phyloP scores from a whole-genome alignment of 2,329 filamentous ascomycete genomes.

The Nigrospora osmanthi region DNA sequence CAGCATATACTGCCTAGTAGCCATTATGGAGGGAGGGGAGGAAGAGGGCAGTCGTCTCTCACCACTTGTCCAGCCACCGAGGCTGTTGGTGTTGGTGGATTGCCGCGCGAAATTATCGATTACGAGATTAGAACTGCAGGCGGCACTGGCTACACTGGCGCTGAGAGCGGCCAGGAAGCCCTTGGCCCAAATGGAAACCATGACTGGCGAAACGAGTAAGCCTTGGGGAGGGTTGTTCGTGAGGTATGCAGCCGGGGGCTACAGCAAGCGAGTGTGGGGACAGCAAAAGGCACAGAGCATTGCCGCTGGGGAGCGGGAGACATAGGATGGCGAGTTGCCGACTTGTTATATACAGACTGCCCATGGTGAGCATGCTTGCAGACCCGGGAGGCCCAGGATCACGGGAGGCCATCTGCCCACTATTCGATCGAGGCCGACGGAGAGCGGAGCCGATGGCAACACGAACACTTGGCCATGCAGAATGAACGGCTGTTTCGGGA shows the following conservation, averaged over 20 bases:
- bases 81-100: slow-evolving; percentile 21
- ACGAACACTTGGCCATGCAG: slow-evolving; percentile 1
- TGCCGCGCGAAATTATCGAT: slow-evolving; percentile 9
- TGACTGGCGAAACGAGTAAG: not conserved
- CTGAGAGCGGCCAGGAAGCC: slow-evolving; percentile 1
- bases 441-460: not conserved
- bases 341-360: no score
- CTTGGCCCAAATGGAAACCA: not conserved
- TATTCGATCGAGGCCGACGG: no score
- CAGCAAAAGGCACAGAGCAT: no score
- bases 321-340: no score
- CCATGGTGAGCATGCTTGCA: no score
- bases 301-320: no score
- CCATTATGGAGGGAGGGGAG: not conserved
- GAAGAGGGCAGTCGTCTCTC: slow-evolving; percentile 1
- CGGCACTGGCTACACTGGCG: not conserved
- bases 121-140: slow-evolving; percentile 4
- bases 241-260: no score
- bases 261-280: no score
- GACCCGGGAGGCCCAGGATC: no score
- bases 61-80: slow-evolving; percentile 28
- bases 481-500: no score
- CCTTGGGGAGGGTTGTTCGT: no score
- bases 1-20: not conserved
- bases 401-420: no score